Evolutionary conservation across 345 rosid species (phyloP).

Genomic region (Cardiospermum halicacabum): DNA sequence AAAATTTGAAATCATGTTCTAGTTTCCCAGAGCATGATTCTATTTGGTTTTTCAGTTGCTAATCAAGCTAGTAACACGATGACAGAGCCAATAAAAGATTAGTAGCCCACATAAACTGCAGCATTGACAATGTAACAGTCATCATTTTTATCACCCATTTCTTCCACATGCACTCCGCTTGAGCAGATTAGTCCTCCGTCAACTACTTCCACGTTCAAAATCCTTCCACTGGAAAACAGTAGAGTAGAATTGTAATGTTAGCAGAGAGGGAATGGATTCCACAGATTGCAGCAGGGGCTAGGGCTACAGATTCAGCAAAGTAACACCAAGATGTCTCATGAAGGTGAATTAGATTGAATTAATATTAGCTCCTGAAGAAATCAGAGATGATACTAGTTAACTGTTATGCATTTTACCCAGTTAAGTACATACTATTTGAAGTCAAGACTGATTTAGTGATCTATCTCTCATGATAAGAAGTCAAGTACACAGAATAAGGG

Average conservation of each 20-base stretch:
- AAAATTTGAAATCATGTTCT: neutral
- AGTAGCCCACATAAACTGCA: slow-evolving; percentile 84
- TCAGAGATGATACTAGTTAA: neutral
- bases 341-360: neutral
- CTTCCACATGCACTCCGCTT: slow-evolving; percentile 73
- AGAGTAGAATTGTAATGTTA: neutral
- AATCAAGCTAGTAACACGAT: slow-evolving; percentile 16
- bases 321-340: neutral
- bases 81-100: neutral
- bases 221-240: slow-evolving; percentile 49
- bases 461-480: no score
- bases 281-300: neutral
- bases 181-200: slow-evolving; percentile 91
- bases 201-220: slow-evolving; percentile 63
- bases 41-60: neutral
- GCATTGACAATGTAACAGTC: slow-evolving; percentile 88
- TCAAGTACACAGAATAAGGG: no score
- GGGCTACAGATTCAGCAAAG: neutral
- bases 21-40: neutral
- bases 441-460: neutral
- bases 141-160: slow-evolving; percentile 86
- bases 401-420: neutral
- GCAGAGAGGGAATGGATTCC: neutral
- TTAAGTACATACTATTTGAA: neutral
- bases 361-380: neutral